These are phyloP conservation scores for Lipomyces sp. DNA, from an alignment of 805 yeast genomes.

Conservation along the genomic window DNA sequence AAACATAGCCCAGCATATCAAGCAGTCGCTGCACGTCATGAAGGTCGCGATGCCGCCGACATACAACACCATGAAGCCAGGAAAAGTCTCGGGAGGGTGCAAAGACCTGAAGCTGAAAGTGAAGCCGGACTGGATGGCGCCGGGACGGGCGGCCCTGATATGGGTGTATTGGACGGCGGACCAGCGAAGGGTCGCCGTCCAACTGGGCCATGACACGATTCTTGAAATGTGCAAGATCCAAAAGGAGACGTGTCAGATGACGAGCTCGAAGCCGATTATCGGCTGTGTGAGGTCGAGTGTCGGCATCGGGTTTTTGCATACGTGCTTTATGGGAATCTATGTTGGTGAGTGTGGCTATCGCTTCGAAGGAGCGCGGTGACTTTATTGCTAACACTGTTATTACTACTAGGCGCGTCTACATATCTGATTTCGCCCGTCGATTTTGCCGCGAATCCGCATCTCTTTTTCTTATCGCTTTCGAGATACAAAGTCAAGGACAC, in stretches of 20 bases:
- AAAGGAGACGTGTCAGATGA: constrained; percentile 87
- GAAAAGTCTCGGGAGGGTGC: constrained; percentile 36
- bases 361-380: too few relatives aligned
- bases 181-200: constrained; percentile 56
- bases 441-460: constrained; percentile 68
- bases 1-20: constrained; percentile 57
- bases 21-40: constrained; percentile 40
- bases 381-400: too few relatives aligned
- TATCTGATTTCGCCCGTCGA: constrained; percentile 74
- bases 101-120: constrained; percentile 31
- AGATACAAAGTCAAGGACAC: constrained; percentile 81
- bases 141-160: constrained; percentile 51
- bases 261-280: constrained; percentile 65
- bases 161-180: constrained; percentile 74
- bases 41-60: constrained; percentile 47
- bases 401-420: constrained; percentile 86
- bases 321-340: constrained; percentile 79
- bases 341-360: constrained; percentile 36
- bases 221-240: constrained; percentile 80
- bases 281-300: constrained; percentile 82
- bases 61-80: constrained; percentile 65
- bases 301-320: constrained; percentile 85
- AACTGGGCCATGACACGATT: constrained; percentile 58
- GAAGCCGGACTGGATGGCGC: constrained; percentile 35
- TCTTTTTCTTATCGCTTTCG: constrained; percentile 66